phyloP scores from a whole-genome alignment of 2,329 filamentous ascomycete species.

The Diaporthe velutina region DNA sequence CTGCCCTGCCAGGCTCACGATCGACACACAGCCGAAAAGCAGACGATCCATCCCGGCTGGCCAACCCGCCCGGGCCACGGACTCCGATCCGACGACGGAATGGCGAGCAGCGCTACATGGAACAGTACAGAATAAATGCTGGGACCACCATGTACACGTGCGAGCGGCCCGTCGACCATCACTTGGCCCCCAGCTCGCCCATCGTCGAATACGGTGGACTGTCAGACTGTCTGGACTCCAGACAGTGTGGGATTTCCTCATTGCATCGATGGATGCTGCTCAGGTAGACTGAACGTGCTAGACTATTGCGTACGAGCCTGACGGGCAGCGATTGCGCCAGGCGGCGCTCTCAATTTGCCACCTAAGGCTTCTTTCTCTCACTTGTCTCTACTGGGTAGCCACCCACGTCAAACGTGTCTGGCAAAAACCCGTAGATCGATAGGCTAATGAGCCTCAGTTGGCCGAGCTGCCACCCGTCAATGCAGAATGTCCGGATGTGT shows the following conservation, averaged over 20 bases:
- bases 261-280: neutral
- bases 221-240: neutral
- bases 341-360: slow-evolving; percentile 29
- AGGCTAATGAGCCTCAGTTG: neutral
- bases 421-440: neutral
- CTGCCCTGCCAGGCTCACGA: slow-evolving; percentile 26
- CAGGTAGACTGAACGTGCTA: neutral
- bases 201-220: neutral
- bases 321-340: neutral
- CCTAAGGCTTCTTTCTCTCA: neutral
- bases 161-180: slow-evolving; percentile 18
- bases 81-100: slow-evolving; percentile 14
- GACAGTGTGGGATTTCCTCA: neutral
- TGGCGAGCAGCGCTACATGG: neutral
- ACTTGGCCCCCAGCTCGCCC: slow-evolving; percentile 8
- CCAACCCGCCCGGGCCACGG: slow-evolving; percentile 21
- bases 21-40: slow-evolving; percentile 25
- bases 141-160: slow-evolving; percentile 6
- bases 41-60: slow-evolving; percentile 34
- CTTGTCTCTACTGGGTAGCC: neutral
- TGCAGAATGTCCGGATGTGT: neutral
- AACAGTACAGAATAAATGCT: neutral
- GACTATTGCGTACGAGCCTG: neutral
- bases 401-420: neutral
- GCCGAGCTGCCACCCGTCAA: neutral